A percentile compares a stretch with the other conserved stretches of the same genome.
Evolutionary conservation across 148 eudicot genomes (phyloP).

Genomic region (Linanthus parryae): DNA sequence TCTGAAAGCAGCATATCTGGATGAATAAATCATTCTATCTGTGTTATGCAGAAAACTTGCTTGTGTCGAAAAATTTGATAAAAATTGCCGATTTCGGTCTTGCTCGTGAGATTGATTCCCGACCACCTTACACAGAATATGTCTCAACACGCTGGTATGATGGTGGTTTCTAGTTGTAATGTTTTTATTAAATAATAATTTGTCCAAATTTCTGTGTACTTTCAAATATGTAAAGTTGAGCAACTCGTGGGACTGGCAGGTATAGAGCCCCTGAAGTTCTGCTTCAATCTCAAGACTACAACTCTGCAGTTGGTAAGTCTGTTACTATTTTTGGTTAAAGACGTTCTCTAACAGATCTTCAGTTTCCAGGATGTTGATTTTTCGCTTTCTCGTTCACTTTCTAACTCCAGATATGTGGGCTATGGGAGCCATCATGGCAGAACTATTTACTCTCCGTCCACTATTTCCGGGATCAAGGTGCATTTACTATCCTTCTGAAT

Average conservation of each 20-base stretch:
- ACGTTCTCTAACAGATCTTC: too few relatives aligned
- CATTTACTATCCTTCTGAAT: slow-evolving; percentile 5
- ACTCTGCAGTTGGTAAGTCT: slow-evolving; percentile 85
- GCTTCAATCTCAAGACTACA: slow-evolving; percentile 73
- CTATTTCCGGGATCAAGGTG: slow-evolving; percentile 95
- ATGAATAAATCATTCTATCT: too few relatives aligned
- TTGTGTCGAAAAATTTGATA: slow-evolving; percentile 64
- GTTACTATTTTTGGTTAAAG: too few relatives aligned
- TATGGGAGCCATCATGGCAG: slow-evolving; percentile 98
- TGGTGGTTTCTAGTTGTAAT: not conserved
- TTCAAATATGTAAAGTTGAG: too few relatives aligned
- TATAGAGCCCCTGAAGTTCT: slow-evolving; percentile 98
- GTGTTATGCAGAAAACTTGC: slow-evolving; percentile 55
- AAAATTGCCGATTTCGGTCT: slow-evolving; percentile 98
- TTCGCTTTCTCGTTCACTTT: too few relatives aligned
- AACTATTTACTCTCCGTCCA: slow-evolving; percentile 71
- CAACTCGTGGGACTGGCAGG: slow-evolving; percentile 46
- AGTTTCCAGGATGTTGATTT: not conserved
- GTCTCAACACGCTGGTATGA: slow-evolving; percentile 86
- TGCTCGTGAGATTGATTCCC: slow-evolving; percentile 78
- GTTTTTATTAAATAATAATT: not conserved
- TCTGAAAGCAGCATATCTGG: too few relatives aligned
- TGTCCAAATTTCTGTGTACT: not conserved
- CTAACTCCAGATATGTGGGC: slow-evolving; percentile 91
- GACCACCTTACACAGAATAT: slow-evolving; percentile 86